Percentiles rank a stretch among this genome's conserved stretches.
These are phyloP conservation scores for Barbatosphaeria neglecta DNA, from an alignment of 495 filamentous ascomycete genomes.

Conservation along the genomic window DNA sequence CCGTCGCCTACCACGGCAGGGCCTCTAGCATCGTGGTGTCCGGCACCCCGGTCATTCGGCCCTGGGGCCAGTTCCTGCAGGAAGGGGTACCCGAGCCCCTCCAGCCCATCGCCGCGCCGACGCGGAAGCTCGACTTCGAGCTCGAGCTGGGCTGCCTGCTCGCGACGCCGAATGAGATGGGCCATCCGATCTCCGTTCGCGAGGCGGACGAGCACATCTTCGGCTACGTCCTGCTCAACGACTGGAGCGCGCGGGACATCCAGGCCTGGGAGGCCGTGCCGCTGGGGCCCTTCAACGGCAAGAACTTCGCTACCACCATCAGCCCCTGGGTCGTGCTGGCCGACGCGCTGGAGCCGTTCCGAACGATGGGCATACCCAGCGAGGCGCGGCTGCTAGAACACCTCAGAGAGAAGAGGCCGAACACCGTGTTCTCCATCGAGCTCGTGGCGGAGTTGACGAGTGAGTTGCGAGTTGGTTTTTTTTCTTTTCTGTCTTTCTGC, in stretches of 20 bases:
- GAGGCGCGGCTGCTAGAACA: slow-evolving; percentile 55
- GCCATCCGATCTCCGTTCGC: slow-evolving; percentile 46
- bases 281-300: slow-evolving; percentile 76
- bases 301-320: slow-evolving; percentile 88
- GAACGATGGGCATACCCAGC: slow-evolving; percentile 47
- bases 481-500: no score
- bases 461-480: no score
- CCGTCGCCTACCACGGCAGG: slow-evolving; percentile 80
- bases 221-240: slow-evolving; percentile 82
- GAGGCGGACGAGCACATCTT: slow-evolving; percentile 69
- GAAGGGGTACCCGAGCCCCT: slow-evolving; percentile 48
- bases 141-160: slow-evolving; percentile 82
- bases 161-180: slow-evolving; percentile 52
- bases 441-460: slow-evolving; percentile 65
- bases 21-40: slow-evolving; percentile 69
- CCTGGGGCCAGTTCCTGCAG: slow-evolving; percentile 68
- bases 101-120: slow-evolving; percentile 49
- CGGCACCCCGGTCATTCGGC: slow-evolving; percentile 62
- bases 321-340: slow-evolving; percentile 80
- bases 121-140: slow-evolving; percentile 69
- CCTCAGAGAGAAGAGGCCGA: slow-evolving; percentile 49
- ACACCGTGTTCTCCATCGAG: slow-evolving; percentile 61
- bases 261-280: slow-evolving; percentile 87
- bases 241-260: slow-evolving; percentile 88
- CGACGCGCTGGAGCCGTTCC: slow-evolving; percentile 68